Base-by-base conservation (phyloP, 345 rosid species). In the Jatropha curcas region DNA sequence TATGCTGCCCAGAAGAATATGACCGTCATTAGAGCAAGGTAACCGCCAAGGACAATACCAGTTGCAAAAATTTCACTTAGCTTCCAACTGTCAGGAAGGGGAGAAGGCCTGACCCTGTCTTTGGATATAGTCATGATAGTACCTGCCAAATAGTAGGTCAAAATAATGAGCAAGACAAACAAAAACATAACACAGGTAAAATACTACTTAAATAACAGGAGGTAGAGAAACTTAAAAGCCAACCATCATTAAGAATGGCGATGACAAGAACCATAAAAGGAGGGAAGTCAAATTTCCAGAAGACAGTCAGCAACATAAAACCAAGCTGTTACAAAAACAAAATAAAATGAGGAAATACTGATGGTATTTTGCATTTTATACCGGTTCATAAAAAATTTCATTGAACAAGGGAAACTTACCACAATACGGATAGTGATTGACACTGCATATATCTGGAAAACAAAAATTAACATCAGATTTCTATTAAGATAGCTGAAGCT, bases 181-280 rank as follows among this genome's bases (percentile, higher is more conserved):
- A 67, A 8, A 43, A 35, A 14, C 27, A 35, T 46, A 46, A 4
- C 16, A 19, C 2, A 34, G 27, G 1, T 20, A 1, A 57, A 68
- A 68, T 30, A 22, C 48, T 62, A 45, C 5, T 0, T 4, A 55
- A 22, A 52, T 6, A 67, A 13, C 12, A 41, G 56, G 7, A 30
- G 34, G 55, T 4, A 28, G 24, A 14, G 2, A 22, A 39, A 6
- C 30, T 19, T 19, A 56, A 52, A 68, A 9, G 75, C 86, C 78
- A 72, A 86, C 90, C 92, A 77, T 88, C 92, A 61, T 84, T 88
- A 60, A 88, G 90, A 33, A 88, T 61, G 60, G 92, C 92, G 19
- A 88, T 84, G 45, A 88, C 84, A 25, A 88, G 92, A 69, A 88
- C 90, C 92, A 88, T 86, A 78, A 88, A 88, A 57, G 92, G 92